Evolutionary conservation across 805 yeast species (phyloP).

Genomic region (Nakazawaea populi): DNA sequence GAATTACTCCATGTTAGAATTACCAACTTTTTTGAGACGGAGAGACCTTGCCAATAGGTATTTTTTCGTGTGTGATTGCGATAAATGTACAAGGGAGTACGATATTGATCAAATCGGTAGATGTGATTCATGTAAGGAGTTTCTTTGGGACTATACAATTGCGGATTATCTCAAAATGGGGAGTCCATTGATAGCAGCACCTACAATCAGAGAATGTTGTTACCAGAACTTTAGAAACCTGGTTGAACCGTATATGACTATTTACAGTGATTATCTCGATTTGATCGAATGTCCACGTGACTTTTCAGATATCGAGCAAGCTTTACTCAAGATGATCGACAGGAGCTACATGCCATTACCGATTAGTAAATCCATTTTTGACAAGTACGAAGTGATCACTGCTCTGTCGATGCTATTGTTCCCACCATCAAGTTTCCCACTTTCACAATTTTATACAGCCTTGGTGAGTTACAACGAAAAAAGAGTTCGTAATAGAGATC

Average conservation of each 20-base stretch:
- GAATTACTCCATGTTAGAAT: conserved; percentile 22
- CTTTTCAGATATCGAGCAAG: background rate
- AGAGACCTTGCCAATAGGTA: conserved; percentile 23
- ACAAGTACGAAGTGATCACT: background rate
- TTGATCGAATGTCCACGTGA: background rate
- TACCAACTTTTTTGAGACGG: conserved; percentile 25
- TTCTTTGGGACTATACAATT: conserved; percentile 13
- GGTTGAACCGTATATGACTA: background rate
- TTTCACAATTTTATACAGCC: background rate
- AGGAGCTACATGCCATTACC: background rate
- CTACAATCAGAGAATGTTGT: background rate
- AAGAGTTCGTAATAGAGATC: background rate
- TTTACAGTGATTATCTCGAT: background rate
- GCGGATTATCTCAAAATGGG: background rate
- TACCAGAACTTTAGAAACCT: background rate
- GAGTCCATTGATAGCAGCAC: background rate
- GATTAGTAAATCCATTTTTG: background rate
- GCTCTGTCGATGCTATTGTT: background rate
- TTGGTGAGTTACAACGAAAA: background rate
- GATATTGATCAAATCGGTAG: conserved; percentile 24
- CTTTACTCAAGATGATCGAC: background rate
- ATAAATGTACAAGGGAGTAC: conserved; percentile 16
- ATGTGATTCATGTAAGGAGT: conserved; percentile 19
- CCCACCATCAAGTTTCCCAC: background rate
- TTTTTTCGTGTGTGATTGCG: conserved; percentile 30